Conservation (phyloP, 331 rosid genomes). For the Ulmus americana region DNA sequence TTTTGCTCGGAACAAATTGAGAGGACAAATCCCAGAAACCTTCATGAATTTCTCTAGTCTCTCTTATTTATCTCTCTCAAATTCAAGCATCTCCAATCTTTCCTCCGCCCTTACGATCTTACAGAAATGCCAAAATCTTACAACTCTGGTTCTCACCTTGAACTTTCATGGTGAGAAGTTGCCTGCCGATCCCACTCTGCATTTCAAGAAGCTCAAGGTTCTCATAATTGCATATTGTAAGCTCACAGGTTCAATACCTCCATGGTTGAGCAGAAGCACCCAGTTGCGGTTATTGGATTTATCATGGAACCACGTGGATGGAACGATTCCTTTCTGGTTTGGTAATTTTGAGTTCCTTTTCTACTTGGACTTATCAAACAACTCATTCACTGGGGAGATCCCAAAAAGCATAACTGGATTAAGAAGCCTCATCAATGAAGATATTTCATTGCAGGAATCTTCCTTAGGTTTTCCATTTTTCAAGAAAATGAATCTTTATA, state of each 20-base stretch:
- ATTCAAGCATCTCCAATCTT: conserved; percentile 18
- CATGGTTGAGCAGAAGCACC: conserved; percentile 19
- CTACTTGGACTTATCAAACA: conserved; percentile 6
- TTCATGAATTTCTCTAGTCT: conserved; percentile 18
- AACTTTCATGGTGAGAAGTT: conserved; percentile 26
- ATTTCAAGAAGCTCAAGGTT: conserved; percentile 19
- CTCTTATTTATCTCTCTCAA: conserved; percentile 23
- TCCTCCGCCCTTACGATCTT: conserved; percentile 14
- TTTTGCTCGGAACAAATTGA: conserved; percentile 5
- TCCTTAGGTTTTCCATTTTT: background rate
- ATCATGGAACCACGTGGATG: conserved; percentile 1
- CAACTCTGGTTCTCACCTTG: conserved; percentile 21
- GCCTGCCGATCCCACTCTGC: conserved; percentile 20
- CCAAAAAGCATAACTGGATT: background rate
- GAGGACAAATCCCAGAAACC: conserved; percentile 21
- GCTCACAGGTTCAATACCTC: conserved; percentile 26
- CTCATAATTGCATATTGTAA: conserved; percentile 23
- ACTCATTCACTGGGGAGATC: conserved; percentile 2
- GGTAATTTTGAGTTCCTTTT: conserved; percentile 7
- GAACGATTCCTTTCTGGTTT: conserved; percentile 1
- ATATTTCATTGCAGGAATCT: background rate
- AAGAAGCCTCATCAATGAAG: background rate
- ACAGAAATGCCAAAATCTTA: conserved; percentile 21
- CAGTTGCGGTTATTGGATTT: conserved; percentile 23
- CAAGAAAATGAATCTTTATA: too few species aligned